Conservation (phyloP, 2,329 filamentous ascomycete species). For the Epichloe sylvatica region DNA sequence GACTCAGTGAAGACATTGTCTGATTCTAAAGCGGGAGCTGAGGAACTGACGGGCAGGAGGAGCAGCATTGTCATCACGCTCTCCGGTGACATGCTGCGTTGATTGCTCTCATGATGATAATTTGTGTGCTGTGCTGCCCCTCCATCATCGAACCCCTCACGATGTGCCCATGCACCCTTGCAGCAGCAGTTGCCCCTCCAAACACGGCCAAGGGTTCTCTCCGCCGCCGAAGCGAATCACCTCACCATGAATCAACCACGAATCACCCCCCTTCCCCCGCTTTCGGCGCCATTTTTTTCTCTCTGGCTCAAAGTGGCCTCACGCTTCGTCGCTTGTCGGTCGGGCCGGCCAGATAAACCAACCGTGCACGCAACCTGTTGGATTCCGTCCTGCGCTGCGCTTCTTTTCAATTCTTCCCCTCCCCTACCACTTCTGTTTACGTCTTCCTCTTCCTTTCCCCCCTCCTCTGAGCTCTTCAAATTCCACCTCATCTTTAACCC, state of each 20-base stretch:
- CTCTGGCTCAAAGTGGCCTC: conserved; percentile 10
- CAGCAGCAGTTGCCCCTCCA: not conserved
- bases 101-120: rapidly evolving
- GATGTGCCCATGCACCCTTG: too few species aligned
- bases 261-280: conserved; percentile 15
- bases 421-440: conserved; percentile 9
- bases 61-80: too few species aligned
- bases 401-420: conserved; percentile 8
- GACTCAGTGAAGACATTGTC: not conserved
- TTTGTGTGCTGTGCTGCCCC: not conserved
- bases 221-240: not conserved
- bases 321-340: conserved; percentile 5
- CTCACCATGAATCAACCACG: too few species aligned
- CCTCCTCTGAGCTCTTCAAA: not conserved
- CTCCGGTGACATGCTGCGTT: too few species aligned
- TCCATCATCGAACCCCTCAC: not conserved
- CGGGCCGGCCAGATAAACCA: not conserved
- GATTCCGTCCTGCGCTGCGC: conserved; percentile 6
- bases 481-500: not conserved
- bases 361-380: not conserved
- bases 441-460: conserved; percentile 10
- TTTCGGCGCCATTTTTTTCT: conserved; percentile 19
- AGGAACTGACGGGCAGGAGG: too few species aligned
- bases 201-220: not conserved
- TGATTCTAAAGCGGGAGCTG: not conserved